Evolutionary conservation across 768 basidiomycete species (phyloP).

Genomic region (Boletales sp.): DNA sequence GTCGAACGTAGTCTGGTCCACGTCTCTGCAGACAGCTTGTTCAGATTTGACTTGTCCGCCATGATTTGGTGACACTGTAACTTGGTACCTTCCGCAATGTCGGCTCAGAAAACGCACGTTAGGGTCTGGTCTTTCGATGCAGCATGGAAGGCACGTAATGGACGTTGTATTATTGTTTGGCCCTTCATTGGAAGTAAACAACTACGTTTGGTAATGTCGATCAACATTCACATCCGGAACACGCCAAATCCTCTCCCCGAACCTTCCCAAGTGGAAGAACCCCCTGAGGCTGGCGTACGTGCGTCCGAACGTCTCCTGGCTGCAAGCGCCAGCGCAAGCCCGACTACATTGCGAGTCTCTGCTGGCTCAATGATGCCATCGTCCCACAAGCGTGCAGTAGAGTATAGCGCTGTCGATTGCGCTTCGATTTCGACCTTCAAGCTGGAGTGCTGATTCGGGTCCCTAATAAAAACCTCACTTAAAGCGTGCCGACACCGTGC

Average conservation of each 20-base stretch:
- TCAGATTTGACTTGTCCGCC: conserved; percentile 18
- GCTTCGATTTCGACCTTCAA: conserved; percentile 81
- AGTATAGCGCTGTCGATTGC: conserved; percentile 85
- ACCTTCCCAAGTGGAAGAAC: conserved; percentile 61
- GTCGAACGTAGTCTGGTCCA: conserved; percentile 75
- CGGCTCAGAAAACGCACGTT: too few species aligned
- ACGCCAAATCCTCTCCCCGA: conserved; percentile 75
- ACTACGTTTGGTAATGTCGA: conserved; percentile 24
- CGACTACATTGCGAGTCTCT: conserved; percentile 86
- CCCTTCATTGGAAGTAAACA: conserved; percentile 20
- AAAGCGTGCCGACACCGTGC: neutral
- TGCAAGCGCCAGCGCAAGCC: conserved; percentile 82
- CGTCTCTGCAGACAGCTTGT: conserved; percentile 57
- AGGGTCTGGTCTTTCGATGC: neutral
- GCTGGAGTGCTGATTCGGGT: conserved; percentile 71
- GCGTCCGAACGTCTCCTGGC: conserved; percentile 38
- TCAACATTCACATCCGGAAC: conserved; percentile 72
- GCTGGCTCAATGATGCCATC: conserved; percentile 87
- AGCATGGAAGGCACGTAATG: neutral
- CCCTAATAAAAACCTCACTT: conserved; percentile 40
- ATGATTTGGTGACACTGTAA: conserved; percentile 3
- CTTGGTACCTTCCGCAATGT: neutral
- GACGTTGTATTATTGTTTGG: conserved; percentile 20
- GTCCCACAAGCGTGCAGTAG: conserved; percentile 92
- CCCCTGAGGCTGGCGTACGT: neutral